Conservation (phyloP, 1,139 yeast genomes). For the Kazachstania sp. region DNA sequence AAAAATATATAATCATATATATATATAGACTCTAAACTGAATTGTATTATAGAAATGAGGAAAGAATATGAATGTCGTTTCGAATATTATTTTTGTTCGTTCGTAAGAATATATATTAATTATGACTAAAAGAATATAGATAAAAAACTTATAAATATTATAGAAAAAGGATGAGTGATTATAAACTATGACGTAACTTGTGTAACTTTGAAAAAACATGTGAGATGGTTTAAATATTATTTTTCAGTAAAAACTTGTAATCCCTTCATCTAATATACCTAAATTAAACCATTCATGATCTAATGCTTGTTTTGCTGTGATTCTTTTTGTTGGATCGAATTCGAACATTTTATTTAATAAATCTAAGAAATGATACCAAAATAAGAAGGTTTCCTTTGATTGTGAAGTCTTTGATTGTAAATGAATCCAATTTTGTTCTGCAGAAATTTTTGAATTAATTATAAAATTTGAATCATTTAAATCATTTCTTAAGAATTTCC, state of each 20-base stretch:
- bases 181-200: not conserved
- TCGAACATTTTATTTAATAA: slow-evolving; percentile 51
- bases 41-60: not conserved
- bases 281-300: slow-evolving; percentile 70
- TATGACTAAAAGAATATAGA: not conserved
- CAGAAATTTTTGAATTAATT: slow-evolving; percentile 28
- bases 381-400: slow-evolving; percentile 47
- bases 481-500: slow-evolving; percentile 18
- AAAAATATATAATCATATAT: not conserved
- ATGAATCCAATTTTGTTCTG: slow-evolving; percentile 27
- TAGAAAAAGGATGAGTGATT: not conserved
- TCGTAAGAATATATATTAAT: not conserved
- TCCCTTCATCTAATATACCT: slow-evolving; percentile 67
- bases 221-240: not conserved
- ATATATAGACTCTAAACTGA: not conserved
- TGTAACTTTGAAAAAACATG: not conserved
- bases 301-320: slow-evolving; percentile 61
- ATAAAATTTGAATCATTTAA: slow-evolving; percentile 19
- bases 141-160: not conserved
- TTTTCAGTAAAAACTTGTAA: slow-evolving; percentile 18
- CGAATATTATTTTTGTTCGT: too few relatives aligned
- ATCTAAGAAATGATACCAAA: slow-evolving; percentile 72
- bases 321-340: slow-evolving; percentile 54
- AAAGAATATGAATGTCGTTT: too few relatives aligned
- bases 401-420: slow-evolving; percentile 18